Percentiles rank a stretch among this genome's conserved stretches.
Conservation (phyloP, 352 stramenopile species). For the Pythium angustatum region DNA sequence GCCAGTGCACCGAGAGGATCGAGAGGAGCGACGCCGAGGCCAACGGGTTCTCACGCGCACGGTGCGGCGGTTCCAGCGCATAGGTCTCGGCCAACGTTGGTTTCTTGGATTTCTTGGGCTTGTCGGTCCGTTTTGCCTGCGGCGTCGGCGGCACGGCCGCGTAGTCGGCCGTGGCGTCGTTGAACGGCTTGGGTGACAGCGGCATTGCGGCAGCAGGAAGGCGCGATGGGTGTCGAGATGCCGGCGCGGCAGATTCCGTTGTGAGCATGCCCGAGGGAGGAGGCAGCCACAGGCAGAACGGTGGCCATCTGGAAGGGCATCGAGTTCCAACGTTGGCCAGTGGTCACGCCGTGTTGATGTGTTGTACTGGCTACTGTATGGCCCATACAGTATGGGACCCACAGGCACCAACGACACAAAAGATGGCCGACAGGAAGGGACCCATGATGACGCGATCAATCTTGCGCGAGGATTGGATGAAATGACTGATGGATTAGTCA, state of each 20-base stretch:
- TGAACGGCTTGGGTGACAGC: constrained; percentile 12
- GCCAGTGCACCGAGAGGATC: constrained; percentile 36
- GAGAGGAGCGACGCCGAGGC: constrained; percentile 35
- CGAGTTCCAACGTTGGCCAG: background rate
- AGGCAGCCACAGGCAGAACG: no score
- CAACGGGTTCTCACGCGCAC: constrained; percentile 35
- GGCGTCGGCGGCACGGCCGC: constrained; percentile 27
- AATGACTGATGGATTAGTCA: constrained; percentile 9
- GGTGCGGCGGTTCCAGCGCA: constrained; percentile 21
- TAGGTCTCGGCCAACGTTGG: constrained; percentile 33
- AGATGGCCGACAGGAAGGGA: constrained; percentile 13
- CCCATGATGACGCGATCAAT: constrained; percentile 19
- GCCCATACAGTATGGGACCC: background rate
- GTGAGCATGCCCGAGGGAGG: background rate
- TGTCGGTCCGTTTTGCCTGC: background rate
- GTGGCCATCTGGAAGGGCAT: background rate
- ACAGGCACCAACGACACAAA: constrained; percentile 19
- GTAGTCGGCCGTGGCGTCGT: constrained; percentile 23
- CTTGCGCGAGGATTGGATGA: constrained; percentile 6
- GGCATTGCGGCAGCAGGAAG: constrained; percentile 1
- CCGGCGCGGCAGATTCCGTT: constrained; percentile 4
- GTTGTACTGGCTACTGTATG: constrained; percentile 5
- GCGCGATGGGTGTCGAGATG: background rate
- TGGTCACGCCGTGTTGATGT: constrained; percentile 1
- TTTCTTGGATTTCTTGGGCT: constrained; percentile 1